Evolutionary conservation across 495 filamentous ascomycete species (phyloP).

Genomic region (Terfezia boudieri): DNA sequence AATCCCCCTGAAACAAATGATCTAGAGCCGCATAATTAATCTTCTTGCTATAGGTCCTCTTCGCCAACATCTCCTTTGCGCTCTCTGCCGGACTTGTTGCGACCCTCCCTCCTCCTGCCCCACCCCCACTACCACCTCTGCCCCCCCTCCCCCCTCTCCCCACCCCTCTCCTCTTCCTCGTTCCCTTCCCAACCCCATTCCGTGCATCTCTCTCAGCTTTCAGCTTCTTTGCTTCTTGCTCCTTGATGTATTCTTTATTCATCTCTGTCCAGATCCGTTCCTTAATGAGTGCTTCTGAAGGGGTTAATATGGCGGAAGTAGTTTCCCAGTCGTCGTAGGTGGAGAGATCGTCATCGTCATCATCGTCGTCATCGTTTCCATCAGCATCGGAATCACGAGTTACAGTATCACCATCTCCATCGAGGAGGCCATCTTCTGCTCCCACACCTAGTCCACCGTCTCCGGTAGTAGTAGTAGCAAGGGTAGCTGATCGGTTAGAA

Average conservation of each 20-base stretch:
- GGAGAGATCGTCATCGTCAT: neutral
- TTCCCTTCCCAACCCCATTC: slow-evolving; percentile 26
- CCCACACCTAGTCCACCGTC: neutral
- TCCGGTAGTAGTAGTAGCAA: neutral
- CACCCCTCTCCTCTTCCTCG: slow-evolving; percentile 29
- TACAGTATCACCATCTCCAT: too few species aligned
- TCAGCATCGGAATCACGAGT: too few species aligned
- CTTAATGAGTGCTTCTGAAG: slow-evolving; percentile 50
- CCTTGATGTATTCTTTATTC: slow-evolving; percentile 73
- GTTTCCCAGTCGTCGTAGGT: slow-evolving; percentile 58
- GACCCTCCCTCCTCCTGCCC: slow-evolving; percentile 27
- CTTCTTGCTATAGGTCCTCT: slow-evolving; percentile 50
- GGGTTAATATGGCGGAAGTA: slow-evolving; percentile 44
- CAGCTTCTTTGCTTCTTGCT: slow-evolving; percentile 54
- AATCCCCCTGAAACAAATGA: slow-evolving; percentile 26
- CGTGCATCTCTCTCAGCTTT: slow-evolving; percentile 38
- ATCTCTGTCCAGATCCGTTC: slow-evolving; percentile 82
- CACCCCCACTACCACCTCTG: slow-evolving; percentile 25
- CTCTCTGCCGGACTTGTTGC: slow-evolving; percentile 47
- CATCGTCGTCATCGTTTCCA: neutral
- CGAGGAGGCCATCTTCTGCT: neutral
- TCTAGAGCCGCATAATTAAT: slow-evolving; percentile 62
- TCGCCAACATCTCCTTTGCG: slow-evolving; percentile 47
- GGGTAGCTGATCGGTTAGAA: neutral
- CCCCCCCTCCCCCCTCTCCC: slow-evolving; percentile 35